Evolutionary conservation across 225 moss, liverwort and hornwort genomes (phyloP), one percentile per base, ranked within the genome.

Genomic region (Anthoceros angustus): DNA sequence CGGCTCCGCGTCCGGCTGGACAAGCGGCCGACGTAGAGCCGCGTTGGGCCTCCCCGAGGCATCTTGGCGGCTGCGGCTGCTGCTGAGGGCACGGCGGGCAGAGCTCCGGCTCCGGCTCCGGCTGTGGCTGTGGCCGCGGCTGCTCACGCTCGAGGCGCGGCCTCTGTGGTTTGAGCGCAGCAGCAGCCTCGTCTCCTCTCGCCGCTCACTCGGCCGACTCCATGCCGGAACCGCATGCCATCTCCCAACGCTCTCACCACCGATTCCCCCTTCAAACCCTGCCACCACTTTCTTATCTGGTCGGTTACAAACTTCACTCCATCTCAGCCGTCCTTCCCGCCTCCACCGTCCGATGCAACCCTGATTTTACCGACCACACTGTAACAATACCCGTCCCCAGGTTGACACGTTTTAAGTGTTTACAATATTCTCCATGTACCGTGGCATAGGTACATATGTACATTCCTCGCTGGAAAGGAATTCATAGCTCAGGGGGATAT

Each of bases 1-100:
- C 89, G 87, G 72, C 89, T 93, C 45, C 86, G 82, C 69, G 95
- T 95, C 48, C 91, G 83, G 41, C 81, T 95, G 1, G 95, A 95
- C 12, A 95, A 86, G 18, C 95, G 88, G 46, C 95, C 95, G 0
- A 95, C 95, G 63, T 95, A 95, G 0, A 95, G 79, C 7, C 91
- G 83, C 40, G 94, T 95, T 48, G 72, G 90, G 70, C 70, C 94
- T 11, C 79, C 79, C 71, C 81, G 79, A 66, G 49, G 49, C 49
- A 50, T 50, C 49, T 50, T 50, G 5, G 14, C 20, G 16, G 15
- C 49, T 20, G 49, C 15, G 49, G 49, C 20, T 50, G 49, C 5
- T 3, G 49, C n/a, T 50, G 10, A 14, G 16, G 49, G 16, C 49
- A 14, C 49, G 20, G 16, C 20, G 10, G 49, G 20, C 5, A 50